phyloP scores from a whole-genome alignment of 148 eudicot species.

The Nepenthes gracilis region DNA sequence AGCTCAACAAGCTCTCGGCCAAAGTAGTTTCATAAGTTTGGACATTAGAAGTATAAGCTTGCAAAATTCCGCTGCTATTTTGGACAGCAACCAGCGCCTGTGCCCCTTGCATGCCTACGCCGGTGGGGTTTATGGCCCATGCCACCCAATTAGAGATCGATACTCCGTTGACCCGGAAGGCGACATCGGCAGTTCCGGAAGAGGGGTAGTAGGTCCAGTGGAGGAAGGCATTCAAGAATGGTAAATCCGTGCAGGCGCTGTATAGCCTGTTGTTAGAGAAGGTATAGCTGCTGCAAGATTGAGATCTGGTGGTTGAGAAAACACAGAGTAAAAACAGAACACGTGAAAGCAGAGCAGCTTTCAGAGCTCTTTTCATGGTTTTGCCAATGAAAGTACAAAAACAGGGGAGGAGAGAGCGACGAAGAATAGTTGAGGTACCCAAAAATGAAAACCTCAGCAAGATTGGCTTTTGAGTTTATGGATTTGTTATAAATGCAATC shows the following conservation, averaged over 20 bases:
- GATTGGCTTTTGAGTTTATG: too few species aligned
- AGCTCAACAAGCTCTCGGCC: conserved; percentile 28
- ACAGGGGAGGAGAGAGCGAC: too few species aligned
- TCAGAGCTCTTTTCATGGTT: too few species aligned
- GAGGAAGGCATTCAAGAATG: conserved; percentile 11
- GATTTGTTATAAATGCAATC: too few species aligned
- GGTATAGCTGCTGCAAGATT: conserved; percentile 3
- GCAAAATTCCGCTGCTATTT: conserved; percentile 24
- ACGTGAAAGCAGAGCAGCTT: background rate
- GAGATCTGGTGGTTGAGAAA: background rate
- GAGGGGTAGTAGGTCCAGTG: conserved; percentile 20
- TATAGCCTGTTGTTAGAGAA: conserved; percentile 9
- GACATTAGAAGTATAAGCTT: conserved; percentile 45
- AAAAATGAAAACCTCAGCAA: too few species aligned
- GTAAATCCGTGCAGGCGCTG: conserved; percentile 12
- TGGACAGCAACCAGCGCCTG: conserved; percentile 55
- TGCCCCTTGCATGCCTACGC: conserved; percentile 38
- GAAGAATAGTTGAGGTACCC: too few species aligned
- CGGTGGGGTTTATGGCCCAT: conserved; percentile 52
- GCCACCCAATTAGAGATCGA: conserved; percentile 49
- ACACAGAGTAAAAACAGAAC: background rate
- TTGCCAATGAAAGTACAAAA: too few species aligned
- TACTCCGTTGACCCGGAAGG: conserved; percentile 15
- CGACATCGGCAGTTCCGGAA: conserved; percentile 13
- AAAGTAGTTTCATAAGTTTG: background rate